These are phyloP conservation scores for Cadophora malorum DNA, from an alignment of 2,329 filamentous ascomycete species.

Conservation along the genomic window DNA sequence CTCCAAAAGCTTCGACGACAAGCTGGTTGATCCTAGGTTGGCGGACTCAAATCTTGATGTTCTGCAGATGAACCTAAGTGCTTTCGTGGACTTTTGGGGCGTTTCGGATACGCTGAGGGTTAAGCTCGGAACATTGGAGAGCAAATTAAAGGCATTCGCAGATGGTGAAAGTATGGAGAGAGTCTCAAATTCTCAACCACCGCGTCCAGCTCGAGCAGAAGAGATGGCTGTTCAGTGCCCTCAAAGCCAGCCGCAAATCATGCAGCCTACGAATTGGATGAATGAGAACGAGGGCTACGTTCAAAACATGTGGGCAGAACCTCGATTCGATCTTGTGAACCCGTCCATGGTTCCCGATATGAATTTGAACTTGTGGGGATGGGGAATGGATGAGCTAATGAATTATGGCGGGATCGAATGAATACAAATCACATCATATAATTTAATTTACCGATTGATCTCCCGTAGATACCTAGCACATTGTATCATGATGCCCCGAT, in stretches of 20 bases:
- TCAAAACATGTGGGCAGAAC: slow-evolving; percentile 4
- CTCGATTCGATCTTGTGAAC: slow-evolving; percentile 11
- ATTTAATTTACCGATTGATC: too few species aligned
- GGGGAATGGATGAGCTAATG: slow-evolving; percentile 23
- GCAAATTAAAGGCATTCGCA: slow-evolving; percentile 25
- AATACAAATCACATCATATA: too few species aligned
- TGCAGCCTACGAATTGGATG: background rate
- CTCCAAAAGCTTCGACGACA: slow-evolving; percentile 16
- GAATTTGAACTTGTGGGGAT: slow-evolving; percentile 20
- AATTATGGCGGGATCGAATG: slow-evolving; percentile 14
- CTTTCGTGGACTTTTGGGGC: slow-evolving; percentile 23
- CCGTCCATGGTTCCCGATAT: slow-evolving; percentile 4
- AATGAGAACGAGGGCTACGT: background rate
- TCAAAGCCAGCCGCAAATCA: background rate
- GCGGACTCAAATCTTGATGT: slow-evolving; percentile 33
- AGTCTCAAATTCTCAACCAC: background rate
- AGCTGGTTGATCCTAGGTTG: slow-evolving; percentile 16
- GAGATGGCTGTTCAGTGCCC: background rate
- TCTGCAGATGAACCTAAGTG: slow-evolving; percentile 23
- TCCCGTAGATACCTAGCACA: too few species aligned
- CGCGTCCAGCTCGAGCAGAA: background rate
- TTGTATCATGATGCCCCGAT: too few species aligned
- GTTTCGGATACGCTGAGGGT: background rate
- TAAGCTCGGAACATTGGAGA: slow-evolving; percentile 3
- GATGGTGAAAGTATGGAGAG: background rate